Base-by-base conservation (phyloP, 129 eudicot genomes). In the Logfia minima region DNA sequence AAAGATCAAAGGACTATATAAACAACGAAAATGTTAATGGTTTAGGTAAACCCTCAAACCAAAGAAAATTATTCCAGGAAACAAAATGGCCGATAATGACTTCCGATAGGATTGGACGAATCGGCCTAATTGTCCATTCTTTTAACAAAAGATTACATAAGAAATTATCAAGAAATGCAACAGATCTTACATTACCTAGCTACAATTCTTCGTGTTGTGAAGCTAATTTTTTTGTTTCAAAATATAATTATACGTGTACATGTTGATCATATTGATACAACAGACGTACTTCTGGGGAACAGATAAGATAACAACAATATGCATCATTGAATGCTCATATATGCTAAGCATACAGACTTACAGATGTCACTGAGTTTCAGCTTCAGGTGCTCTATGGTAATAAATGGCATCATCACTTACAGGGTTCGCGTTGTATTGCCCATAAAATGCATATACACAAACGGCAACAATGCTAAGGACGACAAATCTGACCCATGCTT, bases 401-500 rank as follows among this genome's bases (percentile, higher is more conserved):
- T 83, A 67, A 55, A 81, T 74, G 43, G 88, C 52, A 35, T 75
- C 86, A 31, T 93, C 88, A 82, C 83, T 82, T 83, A 74, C 87
- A 84, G 85, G 89, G 75, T 86, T 80, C 17, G 98, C 98, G 45
- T 93, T 90, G 76, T 84, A 86, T 78, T 93, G 97, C 83, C 98
- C 97, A 72, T 90, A 93, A 78, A 89, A 75, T 69, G 98, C 97
- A 80, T 93, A 93, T 71, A 93, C 77, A 62, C 77, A 77, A 37
- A 91, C 74, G 2, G 90, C 67, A 28, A 93, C 77, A 62, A 87
- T 75, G 89, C 96, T 87, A 79, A 94, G 84, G 80, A 88, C 80
- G 0, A 89, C 80, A 79, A 94, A 94, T 83, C 99, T 88, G 82
- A 89, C 88, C 97, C 96, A 94, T 77, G 90, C 96, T 86, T 91